Conservation (phyloP, 2,329 filamentous ascomycete genomes). For the Sclerotinia minor region DNA sequence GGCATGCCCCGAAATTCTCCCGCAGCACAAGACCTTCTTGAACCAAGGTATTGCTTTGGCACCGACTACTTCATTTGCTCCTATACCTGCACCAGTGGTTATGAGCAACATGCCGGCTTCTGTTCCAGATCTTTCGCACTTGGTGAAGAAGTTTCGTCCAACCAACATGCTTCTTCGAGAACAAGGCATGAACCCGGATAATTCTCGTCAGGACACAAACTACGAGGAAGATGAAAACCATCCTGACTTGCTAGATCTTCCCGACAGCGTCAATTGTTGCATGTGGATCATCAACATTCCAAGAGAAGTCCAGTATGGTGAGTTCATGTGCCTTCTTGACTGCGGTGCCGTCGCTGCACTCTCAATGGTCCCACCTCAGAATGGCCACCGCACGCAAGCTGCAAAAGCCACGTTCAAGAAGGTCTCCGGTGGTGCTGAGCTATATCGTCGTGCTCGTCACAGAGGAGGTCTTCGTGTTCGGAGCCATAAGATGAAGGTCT, state of each 20-base stretch:
- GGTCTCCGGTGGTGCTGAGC: background rate
- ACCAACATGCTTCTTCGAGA: slow-evolving; percentile 23
- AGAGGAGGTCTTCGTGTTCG: background rate
- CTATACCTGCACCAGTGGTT: background rate
- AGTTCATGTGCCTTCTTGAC: slow-evolving; percentile 23
- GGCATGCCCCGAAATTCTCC: background rate
- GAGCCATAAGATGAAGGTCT: slow-evolving; percentile 5
- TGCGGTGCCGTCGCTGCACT: slow-evolving; percentile 14
- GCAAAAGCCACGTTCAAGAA: slow-evolving; percentile 18
- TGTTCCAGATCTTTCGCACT: background rate
- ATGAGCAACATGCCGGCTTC: background rate
- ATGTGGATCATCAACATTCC: slow-evolving; percentile 34
- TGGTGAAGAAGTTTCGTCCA: slow-evolving; percentile 14
- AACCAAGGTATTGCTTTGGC: background rate
- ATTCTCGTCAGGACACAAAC: background rate
- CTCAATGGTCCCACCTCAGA: background rate
- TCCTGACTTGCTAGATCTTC: slow-evolving; percentile 25
- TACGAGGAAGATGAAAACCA: slow-evolving; percentile 18
- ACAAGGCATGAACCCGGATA: background rate
- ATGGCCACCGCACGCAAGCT: background rate
- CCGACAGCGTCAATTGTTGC: slow-evolving; percentile 31
- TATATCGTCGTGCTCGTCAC: slow-evolving; percentile 7
- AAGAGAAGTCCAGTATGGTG: background rate
- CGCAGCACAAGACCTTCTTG: background rate
- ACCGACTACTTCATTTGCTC: background rate